Percentiles rank a stretch among this genome's conserved stretches.
phyloP scores from a whole-genome alignment of 176 grass and related monocot genomes.

The Musa troglodytarum region DNA sequence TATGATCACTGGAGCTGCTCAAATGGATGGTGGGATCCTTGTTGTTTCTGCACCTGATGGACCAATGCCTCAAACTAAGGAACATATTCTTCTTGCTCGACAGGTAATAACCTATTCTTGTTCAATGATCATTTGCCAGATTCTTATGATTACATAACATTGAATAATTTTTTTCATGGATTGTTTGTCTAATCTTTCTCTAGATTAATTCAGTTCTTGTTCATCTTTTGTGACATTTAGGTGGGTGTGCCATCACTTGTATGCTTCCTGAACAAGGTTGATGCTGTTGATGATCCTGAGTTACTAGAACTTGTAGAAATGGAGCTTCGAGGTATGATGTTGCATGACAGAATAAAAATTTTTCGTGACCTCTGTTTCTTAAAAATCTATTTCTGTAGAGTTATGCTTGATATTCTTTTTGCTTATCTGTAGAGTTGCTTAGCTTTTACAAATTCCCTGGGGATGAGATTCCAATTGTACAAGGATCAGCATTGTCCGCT shows the following conservation, averaged over 20 bases:
- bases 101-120: conserved; percentile 40
- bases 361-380: not conserved
- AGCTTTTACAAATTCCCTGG: conserved; percentile 98
- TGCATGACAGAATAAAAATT: not conserved
- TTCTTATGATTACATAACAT: too few species aligned
- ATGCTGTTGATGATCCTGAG: conserved; percentile 92
- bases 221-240: conserved; percentile 22
- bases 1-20: conserved; percentile 98
- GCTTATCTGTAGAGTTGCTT: conserved; percentile 56
- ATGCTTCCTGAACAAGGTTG: conserved; percentile 95
- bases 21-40: conserved; percentile 99
- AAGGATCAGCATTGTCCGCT: conserved; percentile 73
- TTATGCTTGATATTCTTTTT: conserved; percentile 13
- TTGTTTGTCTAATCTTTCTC: not conserved
- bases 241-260: conserved; percentile 96
- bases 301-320: conserved; percentile 91
- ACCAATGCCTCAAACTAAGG: conserved; percentile 98
- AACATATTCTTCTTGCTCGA: conserved; percentile 94
- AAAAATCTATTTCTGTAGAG: not conserved
- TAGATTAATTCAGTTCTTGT: conserved; percentile 3
- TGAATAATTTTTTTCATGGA: too few species aligned
- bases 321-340: conserved; percentile 74
- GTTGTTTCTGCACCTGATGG: conserved; percentile 95
- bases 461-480: conserved; percentile 91
- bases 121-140: too few species aligned